Evolutionary conservation across 2,329 filamentous ascomycete species (phyloP), one percentile per base, ranked within the genome.

Genomic region (Tolypocladium endophyticum): DNA sequence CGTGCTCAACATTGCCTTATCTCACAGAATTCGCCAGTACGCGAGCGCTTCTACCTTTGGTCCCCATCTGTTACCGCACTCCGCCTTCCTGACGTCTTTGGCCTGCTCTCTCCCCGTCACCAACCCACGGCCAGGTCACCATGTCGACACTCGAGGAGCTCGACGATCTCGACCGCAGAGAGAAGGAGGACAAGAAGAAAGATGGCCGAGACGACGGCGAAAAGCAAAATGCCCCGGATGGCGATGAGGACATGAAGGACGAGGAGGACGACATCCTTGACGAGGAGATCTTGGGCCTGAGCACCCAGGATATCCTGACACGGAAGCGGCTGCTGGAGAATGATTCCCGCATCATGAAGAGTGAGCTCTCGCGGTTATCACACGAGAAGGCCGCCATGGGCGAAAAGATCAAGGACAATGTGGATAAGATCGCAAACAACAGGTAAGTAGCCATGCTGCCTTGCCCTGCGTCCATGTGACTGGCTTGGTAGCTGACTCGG

Each of bases 371-470:
- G 73, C 88, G 94, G 68, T 81, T 99, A 77, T 89, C 88, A 69
- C 94, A 99, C 70, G 94, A 99, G 78, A 96, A 96, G 79, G 86
- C 88, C 56, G 87, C 90, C 56, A 99, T 99, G 94, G 87, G 87
- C 61, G 93, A 97, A 76, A 97, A 97, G 81, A 97, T 99, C 76
- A 97, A 97, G 82, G 94, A 99, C 73, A 99, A 99, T 71, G 79
- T 90, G 70, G 95, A 99, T 68, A 99, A 99, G 85, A 99, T 99
- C 70, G 92, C 95, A 67, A 97, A 99, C 78, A 99, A 99, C 81
- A 86, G 92, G 92, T 96, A 79, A 66, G 81, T 45, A 6, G 35
- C 20, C n/a, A 20, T 8, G 50, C 30, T 33, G 1, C 18, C 28
- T 12, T 8, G 4, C 30, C 20, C 2, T n/a, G 11, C 5, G 30